These are phyloP conservation scores for Fusarium neocosmosporiellum DNA, from an alignment of 2,329 filamentous ascomycete species.

Conservation along the genomic window DNA sequence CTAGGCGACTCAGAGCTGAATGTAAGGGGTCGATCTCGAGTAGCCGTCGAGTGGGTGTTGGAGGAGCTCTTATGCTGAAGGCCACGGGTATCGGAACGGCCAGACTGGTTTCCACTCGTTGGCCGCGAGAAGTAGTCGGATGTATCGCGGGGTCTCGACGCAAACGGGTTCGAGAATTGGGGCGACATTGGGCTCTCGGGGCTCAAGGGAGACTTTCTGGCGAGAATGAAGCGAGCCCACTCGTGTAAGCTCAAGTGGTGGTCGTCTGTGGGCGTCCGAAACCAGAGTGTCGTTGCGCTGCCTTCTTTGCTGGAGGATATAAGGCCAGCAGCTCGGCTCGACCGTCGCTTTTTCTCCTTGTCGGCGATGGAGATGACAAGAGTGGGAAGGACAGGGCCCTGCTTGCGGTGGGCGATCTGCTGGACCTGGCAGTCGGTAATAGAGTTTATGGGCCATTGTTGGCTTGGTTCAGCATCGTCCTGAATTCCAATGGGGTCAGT, in stretches of 20 bases:
- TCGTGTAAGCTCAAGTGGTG: conserved; percentile 65
- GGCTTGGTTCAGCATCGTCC: conserved; percentile 65
- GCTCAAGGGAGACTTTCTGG: conserved; percentile 57
- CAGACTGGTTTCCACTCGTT: conserved; percentile 55
- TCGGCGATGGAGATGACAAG: conserved; percentile 69
- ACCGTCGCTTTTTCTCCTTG: conserved; percentile 72
- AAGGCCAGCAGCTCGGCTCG: conserved; percentile 70
- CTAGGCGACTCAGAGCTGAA: conserved; percentile 70
- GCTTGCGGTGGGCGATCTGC: conserved; percentile 70
- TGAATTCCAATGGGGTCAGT: conserved; percentile 29
- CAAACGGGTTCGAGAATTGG: conserved; percentile 65
- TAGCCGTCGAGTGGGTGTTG: conserved; percentile 59
- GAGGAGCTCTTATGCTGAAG: conserved; percentile 62
- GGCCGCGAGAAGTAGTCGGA: conserved; percentile 57
- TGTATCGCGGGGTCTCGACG: conserved; percentile 54
- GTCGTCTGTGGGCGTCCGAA: conserved; percentile 66
- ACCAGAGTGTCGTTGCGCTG: conserved; percentile 63
- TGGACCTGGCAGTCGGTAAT: conserved; percentile 70
- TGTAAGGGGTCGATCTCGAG: conserved; percentile 61
- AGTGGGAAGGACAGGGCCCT: conserved; percentile 68
- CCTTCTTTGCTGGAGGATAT: conserved; percentile 63
- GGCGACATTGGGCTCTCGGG: conserved; percentile 66
- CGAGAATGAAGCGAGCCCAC: conserved; percentile 67
- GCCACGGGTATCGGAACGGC: conserved; percentile 46
- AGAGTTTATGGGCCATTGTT: conserved; percentile 63